Percentiles rank a stretch among this genome's conserved stretches.
Evolutionary conservation across 371 early-diverging fungal species (phyloP).

Genomic region (Amoeboaphelidium protococcarum): DNA sequence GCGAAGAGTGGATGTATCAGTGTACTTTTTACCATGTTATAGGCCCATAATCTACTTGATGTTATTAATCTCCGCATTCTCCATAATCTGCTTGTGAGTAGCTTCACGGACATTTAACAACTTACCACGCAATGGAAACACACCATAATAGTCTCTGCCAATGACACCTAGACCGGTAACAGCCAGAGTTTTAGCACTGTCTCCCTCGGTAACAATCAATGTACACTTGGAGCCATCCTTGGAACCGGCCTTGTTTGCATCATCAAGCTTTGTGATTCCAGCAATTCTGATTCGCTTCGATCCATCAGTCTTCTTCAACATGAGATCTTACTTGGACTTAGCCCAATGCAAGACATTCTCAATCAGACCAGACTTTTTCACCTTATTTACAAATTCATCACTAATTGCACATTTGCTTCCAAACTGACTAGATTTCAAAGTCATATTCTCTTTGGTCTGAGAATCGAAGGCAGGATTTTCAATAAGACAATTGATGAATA

Average conservation of each 20-base stretch:
- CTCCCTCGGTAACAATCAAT: conserved; percentile 97
- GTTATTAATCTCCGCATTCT: conserved; percentile 68
- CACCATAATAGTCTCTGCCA: conserved; percentile 87
- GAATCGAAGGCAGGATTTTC: conserved; percentile 98
- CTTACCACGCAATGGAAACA: conserved; percentile 97
- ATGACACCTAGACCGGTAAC: conserved; percentile 79
- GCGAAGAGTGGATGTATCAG: conserved; percentile 40
- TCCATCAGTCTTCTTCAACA: conserved; percentile 86
- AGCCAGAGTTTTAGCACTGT: conserved; percentile 95
- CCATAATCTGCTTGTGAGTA: conserved; percentile 37
- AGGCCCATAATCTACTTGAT: conserved; percentile 95
- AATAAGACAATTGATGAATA: conserved; percentile 92
- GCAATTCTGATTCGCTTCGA: conserved; percentile 32
- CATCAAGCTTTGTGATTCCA: conserved; percentile 88
- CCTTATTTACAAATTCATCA: conserved; percentile 59
- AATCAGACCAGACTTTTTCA: conserved; percentile 53
- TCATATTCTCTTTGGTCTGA: conserved; percentile 98
- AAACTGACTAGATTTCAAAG: conserved; percentile 51
- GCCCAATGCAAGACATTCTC: conserved; percentile 58
- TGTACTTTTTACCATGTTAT: conserved; percentile 68
- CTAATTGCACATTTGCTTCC: conserved; percentile 58
- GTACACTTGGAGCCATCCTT: conserved; percentile 58
- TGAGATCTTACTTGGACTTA: conserved; percentile 49
- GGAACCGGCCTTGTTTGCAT: conserved; percentile 91
- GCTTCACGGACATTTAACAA: conserved; percentile 96